Evolutionary conservation across 1,284 basidiomycete genomes (phyloP).

Genomic region (Fomes fomentarius): DNA sequence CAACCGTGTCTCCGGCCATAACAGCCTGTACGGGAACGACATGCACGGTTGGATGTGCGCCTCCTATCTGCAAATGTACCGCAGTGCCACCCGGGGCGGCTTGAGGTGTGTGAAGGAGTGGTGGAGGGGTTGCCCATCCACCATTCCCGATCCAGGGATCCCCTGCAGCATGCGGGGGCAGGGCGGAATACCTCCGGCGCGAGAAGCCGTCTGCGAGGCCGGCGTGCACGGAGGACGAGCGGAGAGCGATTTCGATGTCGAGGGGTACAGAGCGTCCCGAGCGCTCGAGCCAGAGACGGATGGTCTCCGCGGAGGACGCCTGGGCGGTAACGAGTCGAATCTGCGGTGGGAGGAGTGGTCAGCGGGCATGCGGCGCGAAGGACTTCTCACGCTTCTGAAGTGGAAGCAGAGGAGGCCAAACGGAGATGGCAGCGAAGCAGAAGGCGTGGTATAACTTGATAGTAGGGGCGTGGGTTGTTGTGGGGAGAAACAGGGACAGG

Average conservation of each 20-base stretch:
- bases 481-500: not conserved
- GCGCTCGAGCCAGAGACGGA: conserved; percentile 78
- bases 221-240: conserved; percentile 38
- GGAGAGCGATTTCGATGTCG: conserved; percentile 77
- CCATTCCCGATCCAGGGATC: conserved; percentile 24
- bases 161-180: conserved; percentile 25
- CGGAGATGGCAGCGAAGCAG: not conserved
- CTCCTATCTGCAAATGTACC: conserved; percentile 25
- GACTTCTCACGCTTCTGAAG: conserved; percentile 7
- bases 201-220: conserved; percentile 17
- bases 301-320: conserved; percentile 70
- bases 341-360: conserved; percentile 36
- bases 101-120: conserved; percentile 13
- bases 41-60: conserved; percentile 21
- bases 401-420: conserved; percentile 6
- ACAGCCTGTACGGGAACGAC: conserved; percentile 23
- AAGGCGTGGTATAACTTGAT: not conserved
- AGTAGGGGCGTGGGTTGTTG: not conserved
- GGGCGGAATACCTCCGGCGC: conserved; percentile 31
- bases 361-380: conserved; percentile 12
- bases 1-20: conserved; percentile 14
- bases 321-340: conserved; percentile 74
- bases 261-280: conserved; percentile 68
- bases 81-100: conserved; percentile 13
- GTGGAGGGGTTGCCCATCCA: conserved; percentile 25